A percentile compares a stretch with the other conserved stretches of the same genome.
Conservation (phyloP, 768 basidiomycete genomes). For the Podaxis sp. region DNA sequence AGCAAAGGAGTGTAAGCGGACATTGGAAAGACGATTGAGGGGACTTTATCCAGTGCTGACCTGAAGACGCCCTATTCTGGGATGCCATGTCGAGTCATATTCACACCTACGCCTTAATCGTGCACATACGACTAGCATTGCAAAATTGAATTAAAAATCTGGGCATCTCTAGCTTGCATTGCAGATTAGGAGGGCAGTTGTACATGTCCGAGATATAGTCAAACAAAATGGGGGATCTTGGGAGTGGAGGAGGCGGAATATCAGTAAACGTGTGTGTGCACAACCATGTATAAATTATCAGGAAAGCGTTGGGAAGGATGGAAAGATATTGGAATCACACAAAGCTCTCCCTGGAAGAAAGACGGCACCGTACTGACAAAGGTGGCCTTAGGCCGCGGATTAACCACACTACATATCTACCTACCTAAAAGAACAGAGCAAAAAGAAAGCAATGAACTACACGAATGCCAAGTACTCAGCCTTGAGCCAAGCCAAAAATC, state of each 20-base stretch:
- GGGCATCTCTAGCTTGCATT: not conserved
- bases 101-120: not conserved
- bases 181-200: not conserved
- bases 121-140: not conserved
- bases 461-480: constrained; percentile 1
- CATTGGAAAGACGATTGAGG: not conserved
- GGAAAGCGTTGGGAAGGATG: constrained; percentile 1
- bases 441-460: constrained; percentile 3
- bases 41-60: not conserved
- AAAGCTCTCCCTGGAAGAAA: not conserved
- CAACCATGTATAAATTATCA: constrained; percentile 5
- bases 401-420: constrained; percentile 12
- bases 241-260: not conserved
- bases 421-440: constrained; percentile 4
- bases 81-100: not conserved
- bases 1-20: not conserved
- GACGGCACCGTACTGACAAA: constrained; percentile 8
- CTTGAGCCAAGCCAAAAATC: constrained; percentile 7
- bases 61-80: not conserved
- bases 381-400: constrained; percentile 6
- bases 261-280: not conserved
- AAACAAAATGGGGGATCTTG: not conserved
- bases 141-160: too few species aligned
- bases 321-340: constrained; percentile 1
- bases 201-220: not conserved